These are phyloP conservation scores for Botryococcus braunii DNA, from an alignment of 163 green algal species.

Conservation along the genomic window DNA sequence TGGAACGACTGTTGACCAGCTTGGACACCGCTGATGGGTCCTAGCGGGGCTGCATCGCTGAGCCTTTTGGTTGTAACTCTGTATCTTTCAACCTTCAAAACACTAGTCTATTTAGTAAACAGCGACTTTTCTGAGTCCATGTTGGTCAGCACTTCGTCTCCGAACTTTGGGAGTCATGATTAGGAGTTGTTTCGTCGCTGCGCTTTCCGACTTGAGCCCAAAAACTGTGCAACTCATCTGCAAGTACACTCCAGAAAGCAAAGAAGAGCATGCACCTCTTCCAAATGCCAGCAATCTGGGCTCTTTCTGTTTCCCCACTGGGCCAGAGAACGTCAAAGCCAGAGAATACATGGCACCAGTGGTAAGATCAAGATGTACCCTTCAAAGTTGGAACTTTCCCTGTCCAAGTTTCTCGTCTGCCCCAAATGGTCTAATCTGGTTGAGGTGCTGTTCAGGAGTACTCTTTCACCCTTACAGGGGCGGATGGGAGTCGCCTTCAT, in stretches of 20 bases:
- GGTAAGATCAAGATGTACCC: slow-evolving; percentile 17
- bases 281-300: slow-evolving; percentile 17
- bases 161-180: too few relatives aligned
- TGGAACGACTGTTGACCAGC: too few relatives aligned
- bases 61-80: too few relatives aligned
- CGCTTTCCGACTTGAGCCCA: too few relatives aligned
- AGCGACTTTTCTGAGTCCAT: too few relatives aligned
- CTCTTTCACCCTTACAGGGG: slow-evolving; percentile 45
- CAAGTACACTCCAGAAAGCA: background rate
- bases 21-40: too few relatives aligned
- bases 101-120: too few relatives aligned
- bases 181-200: too few relatives aligned
- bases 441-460: slow-evolving; percentile 36
- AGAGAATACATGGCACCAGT: slow-evolving; percentile 49
- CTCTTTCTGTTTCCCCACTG: slow-evolving; percentile 56
- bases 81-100: too few relatives aligned
- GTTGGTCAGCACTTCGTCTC: too few relatives aligned
- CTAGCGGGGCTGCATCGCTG: too few relatives aligned
- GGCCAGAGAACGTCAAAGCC: slow-evolving; percentile 30
- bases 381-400: background rate
- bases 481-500: slow-evolving; percentile 41
- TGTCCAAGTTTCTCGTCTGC: background rate
- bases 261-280: background rate
- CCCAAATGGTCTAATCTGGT: background rate
- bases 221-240: too few relatives aligned